These are phyloP conservation scores for Fusarium heterosporum DNA, from an alignment of 2,329 filamentous ascomycete genomes.

Conservation along the genomic window DNA sequence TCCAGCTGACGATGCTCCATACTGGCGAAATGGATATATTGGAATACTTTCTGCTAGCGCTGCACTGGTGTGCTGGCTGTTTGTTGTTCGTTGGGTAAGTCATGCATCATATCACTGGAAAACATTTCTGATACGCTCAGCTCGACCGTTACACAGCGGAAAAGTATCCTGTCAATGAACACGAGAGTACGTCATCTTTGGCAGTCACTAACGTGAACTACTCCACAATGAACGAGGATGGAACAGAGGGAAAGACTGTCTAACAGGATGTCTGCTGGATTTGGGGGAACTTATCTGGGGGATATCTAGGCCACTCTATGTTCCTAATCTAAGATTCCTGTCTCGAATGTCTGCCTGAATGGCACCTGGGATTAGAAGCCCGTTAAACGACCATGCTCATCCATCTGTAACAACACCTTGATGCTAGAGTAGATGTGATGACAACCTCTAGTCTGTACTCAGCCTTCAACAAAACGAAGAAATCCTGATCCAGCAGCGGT, in stretches of 20 bases:
- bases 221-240: not conserved
- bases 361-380: not conserved
- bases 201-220: not conserved
- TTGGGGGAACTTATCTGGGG: not conserved
- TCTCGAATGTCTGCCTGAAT: not conserved
- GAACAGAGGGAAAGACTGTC: not conserved
- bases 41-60: constrained; percentile 40
- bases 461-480: no score
- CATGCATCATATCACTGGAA: accelerated
- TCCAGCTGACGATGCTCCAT: constrained; percentile 57
- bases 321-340: not conserved
- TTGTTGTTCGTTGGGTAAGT: constrained; percentile 38
- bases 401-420: no score
- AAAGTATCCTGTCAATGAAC: constrained; percentile 9
- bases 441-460: no score
- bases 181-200: not conserved
- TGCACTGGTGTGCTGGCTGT: constrained; percentile 20
- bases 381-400: no score
- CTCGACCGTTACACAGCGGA: constrained; percentile 20
- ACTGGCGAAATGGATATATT: constrained; percentile 51
- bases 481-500: no score
- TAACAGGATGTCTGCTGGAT: no score
- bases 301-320: not conserved
- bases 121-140: not conserved
- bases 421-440: no score